A percentile compares a stretch with the other conserved stretches of the same genome.
These are phyloP conservation scores for Syzygium oleosum DNA, from an alignment of 345 rosid species.

Conservation along the genomic window DNA sequence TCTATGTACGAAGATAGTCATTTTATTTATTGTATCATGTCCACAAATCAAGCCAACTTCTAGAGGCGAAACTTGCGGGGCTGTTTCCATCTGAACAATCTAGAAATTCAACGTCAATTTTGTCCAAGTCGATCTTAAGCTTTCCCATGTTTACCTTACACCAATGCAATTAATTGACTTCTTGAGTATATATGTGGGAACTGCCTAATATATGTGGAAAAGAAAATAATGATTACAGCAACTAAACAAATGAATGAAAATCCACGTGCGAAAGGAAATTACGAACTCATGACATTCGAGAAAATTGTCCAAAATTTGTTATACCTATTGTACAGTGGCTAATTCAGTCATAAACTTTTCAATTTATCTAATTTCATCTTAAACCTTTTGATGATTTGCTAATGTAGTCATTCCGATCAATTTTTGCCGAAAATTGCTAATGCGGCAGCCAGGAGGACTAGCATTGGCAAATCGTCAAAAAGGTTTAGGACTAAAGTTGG, in stretches of 20 bases:
- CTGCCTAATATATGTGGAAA: neutral
- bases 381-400: neutral
- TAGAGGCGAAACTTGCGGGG: neutral
- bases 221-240: neutral
- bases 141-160: neutral
- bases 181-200: neutral
- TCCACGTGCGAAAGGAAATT: neutral
- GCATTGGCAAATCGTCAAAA: too few species aligned
- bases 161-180: neutral
- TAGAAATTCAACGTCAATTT: neutral
- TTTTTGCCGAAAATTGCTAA: too few species aligned
- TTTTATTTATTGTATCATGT: neutral
- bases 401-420: rapidly evolving
- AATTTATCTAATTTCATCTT: neutral
- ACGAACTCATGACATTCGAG: neutral
- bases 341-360: neutral
- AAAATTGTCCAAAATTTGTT: neutral
- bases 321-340: neutral
- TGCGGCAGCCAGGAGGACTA: too few species aligned
- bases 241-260: neutral
- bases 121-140: neutral
- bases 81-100: neutral
- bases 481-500: too few species aligned
- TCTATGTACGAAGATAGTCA: neutral
- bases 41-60: neutral